These are phyloP conservation scores for Pseudocercospora crystallina DNA, from an alignment of 2,329 filamentous ascomycete genomes.

Conservation along the genomic window DNA sequence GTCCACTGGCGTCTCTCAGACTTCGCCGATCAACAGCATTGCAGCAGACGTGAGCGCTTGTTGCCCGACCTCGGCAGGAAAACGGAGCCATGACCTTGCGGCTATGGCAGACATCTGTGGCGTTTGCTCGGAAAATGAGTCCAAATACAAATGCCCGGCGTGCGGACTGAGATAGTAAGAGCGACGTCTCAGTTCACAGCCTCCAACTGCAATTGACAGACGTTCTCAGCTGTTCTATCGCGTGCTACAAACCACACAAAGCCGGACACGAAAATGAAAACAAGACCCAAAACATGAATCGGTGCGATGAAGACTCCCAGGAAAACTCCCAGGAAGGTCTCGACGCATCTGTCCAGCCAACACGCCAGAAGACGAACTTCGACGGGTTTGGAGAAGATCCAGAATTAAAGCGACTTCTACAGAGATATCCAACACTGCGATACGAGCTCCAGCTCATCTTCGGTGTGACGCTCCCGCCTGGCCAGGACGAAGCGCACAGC, in stretches of 20 bases:
- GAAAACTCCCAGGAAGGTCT: constrained; percentile 22
- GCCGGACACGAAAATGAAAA: constrained; percentile 28
- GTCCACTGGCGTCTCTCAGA: too few species aligned
- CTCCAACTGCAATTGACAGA: constrained; percentile 10
- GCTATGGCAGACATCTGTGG: constrained; percentile 42
- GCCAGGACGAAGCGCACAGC: constrained; percentile 29
- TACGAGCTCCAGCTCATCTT: constrained; percentile 37
- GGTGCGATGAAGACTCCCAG: background rate
- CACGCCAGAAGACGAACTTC: constrained; percentile 21
- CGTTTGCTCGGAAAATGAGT: constrained; percentile 45
- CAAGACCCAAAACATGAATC: background rate
- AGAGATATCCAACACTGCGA: constrained; percentile 35
- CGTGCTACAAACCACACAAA: constrained; percentile 42
- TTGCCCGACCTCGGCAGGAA: too few species aligned
- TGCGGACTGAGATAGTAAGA: constrained; percentile 49
- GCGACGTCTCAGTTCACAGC: background rate
- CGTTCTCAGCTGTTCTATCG: constrained; percentile 37
- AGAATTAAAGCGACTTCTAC: constrained; percentile 35
- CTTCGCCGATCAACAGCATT: too few species aligned
- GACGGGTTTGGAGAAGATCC: constrained; percentile 35
- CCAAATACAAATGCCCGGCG: constrained; percentile 53
- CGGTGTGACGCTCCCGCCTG: constrained; percentile 37
- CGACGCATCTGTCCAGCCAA: background rate
- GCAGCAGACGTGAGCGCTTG: too few species aligned
- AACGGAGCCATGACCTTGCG: constrained; percentile 10